Conservation (phyloP, 345 rosid species). For the Arabis alpina region DNA sequence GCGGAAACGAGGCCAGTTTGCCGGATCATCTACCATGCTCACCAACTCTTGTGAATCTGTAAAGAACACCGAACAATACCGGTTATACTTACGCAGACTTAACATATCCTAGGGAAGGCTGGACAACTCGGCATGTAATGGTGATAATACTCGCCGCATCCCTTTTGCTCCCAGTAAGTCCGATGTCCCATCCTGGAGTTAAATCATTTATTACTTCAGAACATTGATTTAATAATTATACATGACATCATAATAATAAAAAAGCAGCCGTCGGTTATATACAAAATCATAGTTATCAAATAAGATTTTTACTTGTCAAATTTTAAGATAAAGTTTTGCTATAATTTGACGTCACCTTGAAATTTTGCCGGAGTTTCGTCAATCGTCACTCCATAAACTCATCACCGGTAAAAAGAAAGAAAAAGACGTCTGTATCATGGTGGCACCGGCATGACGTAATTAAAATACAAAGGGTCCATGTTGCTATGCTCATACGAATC, state of each 20-base stretch:
- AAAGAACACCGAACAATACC: too few species aligned
- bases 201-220: too few species aligned
- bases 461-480: constrained; percentile 29
- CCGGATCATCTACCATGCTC: too few species aligned
- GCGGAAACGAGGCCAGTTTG: too few species aligned
- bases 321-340: neutral
- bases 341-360: constrained; percentile 6
- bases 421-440: constrained; percentile 38
- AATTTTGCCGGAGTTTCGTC: constrained; percentile 30
- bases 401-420: constrained; percentile 18
- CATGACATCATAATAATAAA: constrained; percentile 23
- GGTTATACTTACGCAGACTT: too few species aligned
- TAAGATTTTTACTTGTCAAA: constrained; percentile 30
- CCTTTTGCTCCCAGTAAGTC: too few species aligned
- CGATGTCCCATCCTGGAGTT: too few species aligned
- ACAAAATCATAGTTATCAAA: neutral
- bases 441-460: constrained; percentile 41
- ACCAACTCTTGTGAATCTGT: too few species aligned
- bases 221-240: neutral
- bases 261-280: constrained; percentile 30
- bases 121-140: too few species aligned
- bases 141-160: too few species aligned
- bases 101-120: too few species aligned
- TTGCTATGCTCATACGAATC: constrained; percentile 43
- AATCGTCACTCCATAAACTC: constrained; percentile 25